Evolutionary conservation across 352 stramenopile species (phyloP), one percentile per base, ranked within the genome.

Genomic region (Phytopythium mirpurense): DNA sequence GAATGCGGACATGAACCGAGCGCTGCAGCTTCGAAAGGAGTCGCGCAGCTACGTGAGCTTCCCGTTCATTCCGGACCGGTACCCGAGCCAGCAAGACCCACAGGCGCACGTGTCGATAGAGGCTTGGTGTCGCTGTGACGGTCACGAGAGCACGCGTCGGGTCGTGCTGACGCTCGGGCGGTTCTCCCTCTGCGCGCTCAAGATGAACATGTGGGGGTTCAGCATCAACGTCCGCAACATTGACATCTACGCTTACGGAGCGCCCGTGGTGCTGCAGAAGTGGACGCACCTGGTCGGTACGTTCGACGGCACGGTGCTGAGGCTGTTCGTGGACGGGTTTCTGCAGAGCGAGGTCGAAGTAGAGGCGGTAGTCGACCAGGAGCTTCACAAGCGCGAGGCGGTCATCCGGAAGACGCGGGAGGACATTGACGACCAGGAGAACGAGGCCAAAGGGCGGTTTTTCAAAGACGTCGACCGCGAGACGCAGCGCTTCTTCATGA

Each of bases 281-380:
- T 97, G 90, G 90, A 88, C 78, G 24, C 77, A 97, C 62, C 53
- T 98, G 14, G 80, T 90, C 3, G 86, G 78, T 3, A 96, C 84
- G 27, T 97, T 88, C 53, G 89, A 97, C 48, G 90, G 91, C 5
- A 95, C 84, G 19, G 80, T 88, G 31, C 37, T 94, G 35, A 66
- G 80, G 14, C 65, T 97, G 14, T 97, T 85, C 54, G 82, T 96
- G 14, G 68, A 97, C 58, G 74, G 79, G 0, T 76, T 74, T 21
- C 51, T 91, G 0, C 69, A 86, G 27, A 83, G 72, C 34, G 83
- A 93, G 56, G 69, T 93, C 2, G 78, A 91, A 47, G 74, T 86
- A 19, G 78, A 85, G 11, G 82, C 48, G 21, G 68, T 95, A 8
- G 71, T 95, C n/a, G 74, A 84, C 42, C 23, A 71, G 19, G 78